A percentile compares a stretch with the other conserved stretches of the same genome.
Evolutionary conservation across 306 rosid genomes (phyloP).

Genomic region (Hippophae rhamnoides): DNA sequence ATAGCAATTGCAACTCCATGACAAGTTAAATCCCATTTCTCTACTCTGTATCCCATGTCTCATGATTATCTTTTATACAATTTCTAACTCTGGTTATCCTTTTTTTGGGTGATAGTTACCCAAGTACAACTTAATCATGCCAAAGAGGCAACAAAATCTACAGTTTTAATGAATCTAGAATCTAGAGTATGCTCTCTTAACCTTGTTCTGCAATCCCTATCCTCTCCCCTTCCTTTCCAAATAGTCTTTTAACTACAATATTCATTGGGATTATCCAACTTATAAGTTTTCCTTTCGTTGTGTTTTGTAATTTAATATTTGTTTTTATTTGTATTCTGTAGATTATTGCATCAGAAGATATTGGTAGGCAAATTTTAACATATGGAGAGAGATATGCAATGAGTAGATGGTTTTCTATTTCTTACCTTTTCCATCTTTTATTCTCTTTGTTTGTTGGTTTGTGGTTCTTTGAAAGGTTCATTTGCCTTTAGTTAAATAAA

Average conservation of each 20-base stretch:
- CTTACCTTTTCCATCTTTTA: not conserved
- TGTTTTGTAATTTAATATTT: constrained; percentile 5
- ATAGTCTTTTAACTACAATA: not conserved
- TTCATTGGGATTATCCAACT: too few species aligned
- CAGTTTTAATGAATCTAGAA: constrained; percentile 33
- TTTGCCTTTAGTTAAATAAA: too few species aligned
- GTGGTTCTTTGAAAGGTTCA: too few species aligned
- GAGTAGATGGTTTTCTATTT: constrained; percentile 6
- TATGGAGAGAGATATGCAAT: constrained; percentile 67
- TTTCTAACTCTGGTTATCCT: too few species aligned
- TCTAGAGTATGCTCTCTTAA: constrained; percentile 53
- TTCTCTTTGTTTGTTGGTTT: too few species aligned
- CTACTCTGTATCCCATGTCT: too few species aligned
- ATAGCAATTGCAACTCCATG: too few species aligned
- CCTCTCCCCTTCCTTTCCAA: too few species aligned
- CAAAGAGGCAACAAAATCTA: too few species aligned
- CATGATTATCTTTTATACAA: too few species aligned
- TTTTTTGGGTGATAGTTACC: constrained; percentile 31
- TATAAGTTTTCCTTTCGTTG: not conserved
- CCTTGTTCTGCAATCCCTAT: too few species aligned
- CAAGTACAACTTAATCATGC: constrained; percentile 81
- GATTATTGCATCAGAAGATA: constrained; percentile 79
- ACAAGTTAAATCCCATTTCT: too few species aligned
- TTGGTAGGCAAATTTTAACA: constrained; percentile 9
- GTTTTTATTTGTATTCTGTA: constrained; percentile 19